phyloP scores from a whole-genome alignment of 2,329 filamentous ascomycete species.

The Botryotinia narcissicola region DNA sequence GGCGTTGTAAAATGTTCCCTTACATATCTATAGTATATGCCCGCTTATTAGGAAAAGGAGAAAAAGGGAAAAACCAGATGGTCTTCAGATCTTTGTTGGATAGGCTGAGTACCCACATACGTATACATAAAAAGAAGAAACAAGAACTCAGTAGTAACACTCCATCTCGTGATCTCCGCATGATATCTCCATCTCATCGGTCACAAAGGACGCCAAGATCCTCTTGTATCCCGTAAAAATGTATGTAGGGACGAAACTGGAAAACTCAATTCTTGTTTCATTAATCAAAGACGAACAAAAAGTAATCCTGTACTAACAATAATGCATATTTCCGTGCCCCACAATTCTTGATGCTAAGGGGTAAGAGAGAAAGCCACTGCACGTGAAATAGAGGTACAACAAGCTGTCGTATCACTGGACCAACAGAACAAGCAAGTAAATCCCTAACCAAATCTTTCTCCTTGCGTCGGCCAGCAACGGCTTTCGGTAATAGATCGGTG shows the following conservation, averaged over 20 bases:
- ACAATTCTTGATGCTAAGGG: conserved; percentile 7
- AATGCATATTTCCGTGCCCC: conserved; percentile 8
- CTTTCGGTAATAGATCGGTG: conserved; percentile 18
- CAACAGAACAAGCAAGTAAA: conserved; percentile 7
- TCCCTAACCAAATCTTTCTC: background rate
- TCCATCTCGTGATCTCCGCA: conserved; percentile 19
- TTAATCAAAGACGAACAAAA: background rate
- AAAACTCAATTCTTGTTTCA: background rate
- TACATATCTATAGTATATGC: background rate
- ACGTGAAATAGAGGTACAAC: conserved; percentile 15
- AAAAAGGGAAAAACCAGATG: background rate
- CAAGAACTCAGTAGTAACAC: background rate
- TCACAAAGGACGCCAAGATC: conserved; percentile 8
- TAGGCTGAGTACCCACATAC: background rate
- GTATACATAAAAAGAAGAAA: background rate
- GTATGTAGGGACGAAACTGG: background rate
- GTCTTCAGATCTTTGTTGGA: background rate
- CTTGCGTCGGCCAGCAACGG: conserved; percentile 21
- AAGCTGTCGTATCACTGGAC: conserved; percentile 4
- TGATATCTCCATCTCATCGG: conserved; percentile 11
- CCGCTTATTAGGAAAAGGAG: background rate
- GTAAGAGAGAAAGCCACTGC: conserved; percentile 4
- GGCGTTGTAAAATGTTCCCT: conserved; percentile 7
- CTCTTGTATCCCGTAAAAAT: background rate
- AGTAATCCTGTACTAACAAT: background rate